phyloP scores from a whole-genome alignment of 2,329 filamentous ascomycete species.

The Scleromitrula shiraiana region DNA sequence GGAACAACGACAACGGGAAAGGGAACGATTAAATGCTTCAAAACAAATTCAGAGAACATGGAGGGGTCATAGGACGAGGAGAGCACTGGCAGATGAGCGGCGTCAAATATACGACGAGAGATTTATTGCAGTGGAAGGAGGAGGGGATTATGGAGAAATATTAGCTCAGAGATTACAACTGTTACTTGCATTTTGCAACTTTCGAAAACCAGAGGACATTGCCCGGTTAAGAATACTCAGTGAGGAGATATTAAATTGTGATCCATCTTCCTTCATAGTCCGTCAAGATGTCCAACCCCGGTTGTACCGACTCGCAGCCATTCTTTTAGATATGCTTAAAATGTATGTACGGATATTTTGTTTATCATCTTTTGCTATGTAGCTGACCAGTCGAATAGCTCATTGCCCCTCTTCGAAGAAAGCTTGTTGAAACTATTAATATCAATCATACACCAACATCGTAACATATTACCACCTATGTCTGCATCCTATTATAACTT shows the following conservation, averaged over 20 bases:
- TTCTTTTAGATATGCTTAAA: constrained; percentile 23
- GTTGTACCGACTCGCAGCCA: constrained; percentile 19
- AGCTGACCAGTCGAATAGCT: constrained; percentile 1
- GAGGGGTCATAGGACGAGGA: constrained; percentile 66
- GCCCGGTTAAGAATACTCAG: constrained; percentile 39
- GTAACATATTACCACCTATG: constrained; percentile 20
- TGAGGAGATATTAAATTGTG: constrained; percentile 21
- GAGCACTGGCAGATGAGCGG: constrained; percentile 46
- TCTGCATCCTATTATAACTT: constrained; percentile 25
- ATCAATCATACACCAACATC: constrained; percentile 17
- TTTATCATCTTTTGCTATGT: background rate
- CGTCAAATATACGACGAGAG: constrained; percentile 55
- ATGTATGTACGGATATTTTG: constrained; percentile 14
- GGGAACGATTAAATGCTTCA: constrained; percentile 66
- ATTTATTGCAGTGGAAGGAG: background rate
- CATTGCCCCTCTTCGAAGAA: constrained; percentile 1
- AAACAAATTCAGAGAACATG: constrained; percentile 71
- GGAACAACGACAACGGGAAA: constrained; percentile 68
- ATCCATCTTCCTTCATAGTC: constrained; percentile 31
- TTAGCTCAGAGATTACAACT: constrained; percentile 38
- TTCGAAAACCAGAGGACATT: constrained; percentile 38
- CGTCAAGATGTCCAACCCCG: constrained; percentile 17
- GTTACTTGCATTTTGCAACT: constrained; percentile 43
- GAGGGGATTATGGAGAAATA: constrained; percentile 8
- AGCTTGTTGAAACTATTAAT: constrained; percentile 22